phyloP scores from a whole-genome alignment of 306 rosid genomes.

The Castanea sativa region DNA sequence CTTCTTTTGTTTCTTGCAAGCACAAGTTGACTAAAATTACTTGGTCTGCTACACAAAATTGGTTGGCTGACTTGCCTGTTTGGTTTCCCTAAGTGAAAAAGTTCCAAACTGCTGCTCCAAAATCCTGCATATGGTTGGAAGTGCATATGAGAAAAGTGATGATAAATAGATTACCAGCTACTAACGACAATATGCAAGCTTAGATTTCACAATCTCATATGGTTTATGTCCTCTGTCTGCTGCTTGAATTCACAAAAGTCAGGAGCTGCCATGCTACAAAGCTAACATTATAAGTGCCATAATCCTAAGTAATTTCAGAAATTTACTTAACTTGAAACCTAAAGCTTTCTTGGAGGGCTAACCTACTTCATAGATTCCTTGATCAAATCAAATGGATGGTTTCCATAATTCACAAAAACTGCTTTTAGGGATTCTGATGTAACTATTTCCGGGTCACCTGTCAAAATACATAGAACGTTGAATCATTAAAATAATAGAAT shows the following conservation, averaged over 20 bases:
- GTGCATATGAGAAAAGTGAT: background rate
- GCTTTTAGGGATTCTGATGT: conserved; percentile 54
- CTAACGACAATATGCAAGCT: background rate
- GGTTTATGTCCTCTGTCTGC: background rate
- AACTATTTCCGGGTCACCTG: conserved; percentile 40
- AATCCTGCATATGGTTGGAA: conserved; percentile 27
- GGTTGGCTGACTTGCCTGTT: conserved; percentile 30
- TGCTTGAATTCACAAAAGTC: conserved; percentile 1
- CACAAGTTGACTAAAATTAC: background rate
- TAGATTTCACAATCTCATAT: conserved; percentile 6
- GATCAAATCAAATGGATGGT: conserved; percentile 63
- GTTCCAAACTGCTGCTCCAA: conserved; percentile 35
- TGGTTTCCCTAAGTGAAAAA: conserved; percentile 32
- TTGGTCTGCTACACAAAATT: conserved; percentile 7
- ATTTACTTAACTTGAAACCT: conserved; percentile 12
- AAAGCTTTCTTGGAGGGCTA: conserved; percentile 3
- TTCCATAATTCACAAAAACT: conserved; percentile 65
- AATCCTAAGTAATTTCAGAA: background rate
- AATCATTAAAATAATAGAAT: background rate
- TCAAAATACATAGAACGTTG: conserved; percentile 7
- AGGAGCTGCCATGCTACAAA: background rate
- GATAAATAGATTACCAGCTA: background rate
- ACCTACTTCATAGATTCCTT: conserved; percentile 61
- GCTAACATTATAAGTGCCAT: background rate
- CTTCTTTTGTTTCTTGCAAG: background rate